These are phyloP conservation scores for Cerioporus squamosus DNA, from an alignment of 1,284 basidiomycete genomes.

Conservation along the genomic window DNA sequence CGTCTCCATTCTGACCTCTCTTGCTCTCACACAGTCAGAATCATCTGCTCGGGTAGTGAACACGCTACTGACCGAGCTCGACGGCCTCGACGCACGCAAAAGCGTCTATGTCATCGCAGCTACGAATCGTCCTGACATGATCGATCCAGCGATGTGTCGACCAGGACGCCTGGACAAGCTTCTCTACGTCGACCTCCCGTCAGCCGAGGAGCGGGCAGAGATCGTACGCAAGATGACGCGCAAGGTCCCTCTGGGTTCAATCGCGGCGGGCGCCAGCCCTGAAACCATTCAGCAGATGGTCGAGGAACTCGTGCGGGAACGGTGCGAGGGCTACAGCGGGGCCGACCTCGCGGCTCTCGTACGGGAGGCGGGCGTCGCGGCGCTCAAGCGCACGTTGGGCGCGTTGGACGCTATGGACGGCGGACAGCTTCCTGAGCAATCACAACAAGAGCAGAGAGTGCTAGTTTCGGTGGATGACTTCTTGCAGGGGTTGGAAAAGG, in stretches of 20 bases:
- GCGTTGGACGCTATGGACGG: conserved; percentile 60
- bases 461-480: conserved; percentile 75
- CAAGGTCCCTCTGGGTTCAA: conserved; percentile 68
- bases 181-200: conserved; percentile 93
- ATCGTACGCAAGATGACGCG: conserved; percentile 80
- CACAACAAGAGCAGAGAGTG: conserved; percentile 30
- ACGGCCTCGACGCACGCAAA: conserved; percentile 90
- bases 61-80: conserved; percentile 94
- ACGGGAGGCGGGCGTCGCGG: conserved; percentile 88
- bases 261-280: conserved; percentile 29
- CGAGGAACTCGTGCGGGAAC: conserved; percentile 56
- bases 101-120: conserved; percentile 96
- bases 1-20: not conserved
- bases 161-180: conserved; percentile 96
- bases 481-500: conserved; percentile 75
- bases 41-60: conserved; percentile 98
- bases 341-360: conserved; percentile 89
- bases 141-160: conserved; percentile 98
- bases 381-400: conserved; percentile 76
- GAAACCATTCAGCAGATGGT: conserved; percentile 38
- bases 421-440: conserved; percentile 9
- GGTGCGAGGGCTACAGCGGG: conserved; percentile 87
- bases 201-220: conserved; percentile 79
- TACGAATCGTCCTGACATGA: conserved; percentile 99
- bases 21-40: conserved; percentile 69